Evolutionary conservation across 2,329 filamentous ascomycete genomes (phyloP), one percentile per base, ranked within the genome.

Genomic region (Aspergillus niger): DNA sequence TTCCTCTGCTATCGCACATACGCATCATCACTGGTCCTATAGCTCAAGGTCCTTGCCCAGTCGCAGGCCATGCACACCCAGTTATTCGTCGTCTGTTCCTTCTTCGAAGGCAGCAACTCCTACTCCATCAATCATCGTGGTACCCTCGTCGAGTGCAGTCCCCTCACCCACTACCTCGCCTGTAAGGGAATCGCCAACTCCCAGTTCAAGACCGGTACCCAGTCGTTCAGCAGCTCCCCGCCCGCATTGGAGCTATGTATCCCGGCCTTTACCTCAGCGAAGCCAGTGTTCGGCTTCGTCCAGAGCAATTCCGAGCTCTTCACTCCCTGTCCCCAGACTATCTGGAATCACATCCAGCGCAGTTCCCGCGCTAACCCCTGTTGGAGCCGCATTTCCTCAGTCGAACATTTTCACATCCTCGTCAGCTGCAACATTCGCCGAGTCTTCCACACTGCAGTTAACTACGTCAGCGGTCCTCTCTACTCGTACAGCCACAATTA

Each of bases 201-300:
- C 50, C n/a, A 38, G 30, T 7, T 53, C 50, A 24, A 38, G 50
- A 24, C 50, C 50, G 4, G 50, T 22, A 24, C 50, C 30, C 10
- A 53, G 50, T 38, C 50, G 22, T 11, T 39, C 50, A 7, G 32
- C 11, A 15, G 38, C 15, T 24, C n/a, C 50, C 5, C 50, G 22
- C n/a, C 50, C 30, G 20, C 50, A 53, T 24, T 53, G 50, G 50
- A 53, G 30, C 4, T 53, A 53, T 24, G 11, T 53, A 30, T 53
- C 50, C 20, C 30, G 50, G 22, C 50, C 50, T 39, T 20, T 53
- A 30, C 50, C 50, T 3, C 32, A 53, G 11, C 32, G 50, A 11
- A 53, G n/a, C 50, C 38, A 43, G 39, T 43, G 39, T n/a, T 43
- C 39, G 39, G 39, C 39, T 20, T 43, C 32, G 13, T 53, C 22